Evolutionary conservation across 2,329 filamentous ascomycete species (phyloP), one percentile per base, ranked within the genome.

Genomic region (Calonectria crousiana): DNA sequence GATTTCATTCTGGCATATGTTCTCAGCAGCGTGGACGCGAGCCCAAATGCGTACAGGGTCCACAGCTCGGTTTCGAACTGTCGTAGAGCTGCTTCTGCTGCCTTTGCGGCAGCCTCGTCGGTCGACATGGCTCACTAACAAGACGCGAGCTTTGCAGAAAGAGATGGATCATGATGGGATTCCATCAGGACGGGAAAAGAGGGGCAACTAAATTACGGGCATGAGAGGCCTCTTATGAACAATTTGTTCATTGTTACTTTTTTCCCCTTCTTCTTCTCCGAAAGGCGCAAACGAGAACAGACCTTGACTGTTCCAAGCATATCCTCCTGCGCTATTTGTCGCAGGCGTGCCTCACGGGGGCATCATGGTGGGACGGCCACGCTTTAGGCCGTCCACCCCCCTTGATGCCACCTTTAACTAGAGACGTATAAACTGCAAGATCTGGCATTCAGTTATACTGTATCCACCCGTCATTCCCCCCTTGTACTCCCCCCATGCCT

Each of bases 1-100:
- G 76, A 74, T 3, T 78, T 78, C 18, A 80, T 69, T 9, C 83
- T 78, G 23, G 82, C 80, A 69, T 82, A 84, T 1, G 82, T 83
- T 8, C 83, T 74, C 8, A 84, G 64, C 11, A 77, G 41, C 0
- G 82, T 83, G 11, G 81, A 72, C 2, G 76, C 51, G 41, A 83
- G 70, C 3, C 78, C 81, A 28, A 83, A 70, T 0, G 74, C 71
- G 38, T 82, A 82, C 0, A 84, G 71, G 9, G 81, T 81, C 80
- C 81, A 82, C 10, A 77, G 72, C 69, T 83, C 81, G 18, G 74
- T 76, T 5, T 67, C 71, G 16, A 76, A 76, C 36, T 67, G 44
- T n/a, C 49, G 67, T 14, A 78, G 69, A 16, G 60, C 60, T 16
- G 74, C 75, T 20, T 52, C 75, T 30, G 75, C 73, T 23, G 69